Conservation (phyloP, 345 rosid genomes). For the Arabis alpina region DNA sequence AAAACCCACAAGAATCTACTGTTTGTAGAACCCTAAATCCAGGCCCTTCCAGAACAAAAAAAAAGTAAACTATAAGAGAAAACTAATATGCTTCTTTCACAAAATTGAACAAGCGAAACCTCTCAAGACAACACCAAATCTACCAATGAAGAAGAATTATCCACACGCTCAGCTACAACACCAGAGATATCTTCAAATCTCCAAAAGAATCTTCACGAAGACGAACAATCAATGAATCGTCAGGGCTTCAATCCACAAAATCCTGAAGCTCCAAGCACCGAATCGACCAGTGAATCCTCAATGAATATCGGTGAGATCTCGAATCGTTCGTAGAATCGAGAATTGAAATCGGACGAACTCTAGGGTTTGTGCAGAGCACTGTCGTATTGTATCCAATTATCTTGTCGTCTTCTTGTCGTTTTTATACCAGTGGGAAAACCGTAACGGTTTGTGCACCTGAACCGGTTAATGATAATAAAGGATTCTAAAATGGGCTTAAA, state of each 20-base stretch:
- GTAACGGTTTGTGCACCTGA: not conserved
- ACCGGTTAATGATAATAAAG: too few relatives aligned
- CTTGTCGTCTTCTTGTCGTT: not conserved
- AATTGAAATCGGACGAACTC: slow-evolving; percentile 15
- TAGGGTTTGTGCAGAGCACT: slow-evolving; percentile 37
- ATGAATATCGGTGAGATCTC: not conserved
- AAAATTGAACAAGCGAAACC: slow-evolving; percentile 7
- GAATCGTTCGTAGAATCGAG: not conserved
- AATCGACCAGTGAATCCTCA: not conserved
- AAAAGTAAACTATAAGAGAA: slow-evolving; percentile 26
- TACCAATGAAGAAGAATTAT: slow-evolving; percentile 5
- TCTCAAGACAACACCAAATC: slow-evolving; percentile 9
- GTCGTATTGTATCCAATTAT: not conserved
- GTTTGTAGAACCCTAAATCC: slow-evolving; percentile 9
- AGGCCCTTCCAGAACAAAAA: slow-evolving; percentile 9
- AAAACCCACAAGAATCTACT: slow-evolving; percentile 11
- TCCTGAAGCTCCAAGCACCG: not conserved
- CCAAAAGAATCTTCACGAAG: slow-evolving; percentile 16
- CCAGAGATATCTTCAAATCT: not conserved
- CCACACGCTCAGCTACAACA: slow-evolving; percentile 22
- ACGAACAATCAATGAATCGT: not conserved
- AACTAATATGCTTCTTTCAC: slow-evolving; percentile 26
- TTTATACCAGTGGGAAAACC: not conserved
- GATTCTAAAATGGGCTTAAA: not conserved
- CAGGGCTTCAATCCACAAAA: slow-evolving; percentile 25